Evolutionary conservation across 352 stramenopile species (phyloP), one percentile per base, ranked within the genome.

Genomic region (Phytophthora crassamura): DNA sequence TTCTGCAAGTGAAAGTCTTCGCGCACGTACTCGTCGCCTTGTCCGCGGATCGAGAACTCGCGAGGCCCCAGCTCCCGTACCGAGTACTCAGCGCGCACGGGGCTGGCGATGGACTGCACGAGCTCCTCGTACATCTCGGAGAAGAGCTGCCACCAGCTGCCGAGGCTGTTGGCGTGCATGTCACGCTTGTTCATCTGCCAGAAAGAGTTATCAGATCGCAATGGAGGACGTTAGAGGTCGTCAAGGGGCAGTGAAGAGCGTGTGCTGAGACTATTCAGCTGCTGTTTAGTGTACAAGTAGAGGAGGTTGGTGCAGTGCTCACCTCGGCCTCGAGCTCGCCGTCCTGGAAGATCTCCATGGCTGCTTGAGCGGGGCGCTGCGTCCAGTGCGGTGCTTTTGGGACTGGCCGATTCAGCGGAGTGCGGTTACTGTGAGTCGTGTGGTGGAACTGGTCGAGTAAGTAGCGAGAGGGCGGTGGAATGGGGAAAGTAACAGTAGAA

Each of bases 261-360:
- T n/a, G 25, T 50, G 2, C 7, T 20, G 15, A 7, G 8, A 49
- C 32, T 38, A 34, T 36, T 22, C 5, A 1, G 11, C 14, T 14
- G n/a, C n/a, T n/a, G n/a, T n/a, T n/a, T n/a, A n/a, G n/a, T n/a
- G n/a, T n/a, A n/a, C n/a, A n/a, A n/a, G n/a, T n/a, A n/a, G n/a
- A n/a, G n/a, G n/a, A n/a, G n/a, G n/a, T n/a, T n/a, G n/a, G n/a
- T 1, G 22, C 10, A 5, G 15, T 6, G 69, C 76, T 43, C 36
- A 93, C 85, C 82, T 89, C 85, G 30, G 80, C 74, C 56, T 94
- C 85, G 5, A 94, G 74, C 59, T 94, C 85, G 35, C 85, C 85
- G 40, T 92, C 84, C 39, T 82, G 72, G 64, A 94, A 94, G 58
- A 94, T 92, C 73, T 94, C 85, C 80, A 94, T 91, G 5, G 35